Evolutionary conservation across 2,329 filamentous ascomycete genomes (phyloP), one percentile per base, ranked within the genome.

Genomic region (Claviceps sorghi): DNA sequence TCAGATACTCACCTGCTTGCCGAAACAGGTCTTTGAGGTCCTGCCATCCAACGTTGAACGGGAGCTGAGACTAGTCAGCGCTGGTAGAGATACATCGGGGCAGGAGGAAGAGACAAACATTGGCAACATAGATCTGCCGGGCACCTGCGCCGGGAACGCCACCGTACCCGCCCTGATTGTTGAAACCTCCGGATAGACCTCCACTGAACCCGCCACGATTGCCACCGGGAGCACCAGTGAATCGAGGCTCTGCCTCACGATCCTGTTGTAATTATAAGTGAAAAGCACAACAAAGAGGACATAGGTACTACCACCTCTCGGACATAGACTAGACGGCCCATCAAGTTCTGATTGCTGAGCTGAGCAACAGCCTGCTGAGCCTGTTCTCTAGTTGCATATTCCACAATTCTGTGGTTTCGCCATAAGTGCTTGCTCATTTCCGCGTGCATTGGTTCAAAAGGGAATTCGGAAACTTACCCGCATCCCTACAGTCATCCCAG

Each of bases 321-420:
- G 69, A 98, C 93, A 70, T 98, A 98, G 68, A 98, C 89, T 63
- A 98, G 85, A 70, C 93, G 84, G 55, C 93, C 93, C 91, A 97
- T 97, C 56, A 98, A 78, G 69, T 94, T 96, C 73, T 96, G 91
- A 76, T 98, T 98, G 81, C 90, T 96, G 73, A 98, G 86, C 67
- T 89, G 93, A 71, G 87, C 84, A 75, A 98, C 93, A 67, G 93
- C 93, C 71, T 88, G 86, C 72, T 97, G 93, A 68, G 93, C 93
- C 85, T 98, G 89, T 67, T 98, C 93, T 82, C 90, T 88, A 65
- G 91, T 96, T 71, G 90, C 90, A 83, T 98, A 98, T 85, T 98
- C 93, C 84, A 98, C 93, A 88, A 98, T 98, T 78, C 89, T 95
- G 44, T 11, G 26, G 29, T 21, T 32, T 21, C 13, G 41, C 15